phyloP scores from a whole-genome alignment of 2,329 filamentous ascomycete species.

The Stemphylium lycopersici region DNA sequence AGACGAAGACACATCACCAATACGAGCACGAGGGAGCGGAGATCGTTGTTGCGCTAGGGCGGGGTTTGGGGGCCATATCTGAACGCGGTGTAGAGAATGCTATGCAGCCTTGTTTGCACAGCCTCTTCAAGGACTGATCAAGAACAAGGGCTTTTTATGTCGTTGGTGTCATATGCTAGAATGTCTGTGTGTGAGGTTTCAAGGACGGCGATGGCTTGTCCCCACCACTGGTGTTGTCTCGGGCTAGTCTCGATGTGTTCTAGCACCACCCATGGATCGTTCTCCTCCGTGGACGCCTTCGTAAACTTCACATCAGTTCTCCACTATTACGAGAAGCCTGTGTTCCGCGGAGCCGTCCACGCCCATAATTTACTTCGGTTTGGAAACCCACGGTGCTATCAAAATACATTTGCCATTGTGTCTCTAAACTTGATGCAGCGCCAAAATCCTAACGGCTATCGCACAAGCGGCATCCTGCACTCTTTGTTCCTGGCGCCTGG shows the following conservation, averaged over 20 bases:
- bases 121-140: slow-evolving; percentile 4
- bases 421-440: no score
- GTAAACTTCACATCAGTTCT: no score
- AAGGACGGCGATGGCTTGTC: background rate
- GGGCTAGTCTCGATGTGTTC: background rate
- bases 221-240: background rate
- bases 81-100: background rate
- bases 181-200: background rate
- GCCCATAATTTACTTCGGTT: no score
- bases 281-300: no score
- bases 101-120: slow-evolving; percentile 9
- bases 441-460: no score
- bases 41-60: slow-evolving; percentile 5
- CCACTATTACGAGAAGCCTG: no score
- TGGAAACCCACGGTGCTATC: no score
- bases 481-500: no score
- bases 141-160: background rate
- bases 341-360: no score
- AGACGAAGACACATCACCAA: background rate
- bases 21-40: background rate
- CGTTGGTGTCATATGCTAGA: background rate
- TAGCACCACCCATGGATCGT: no score
- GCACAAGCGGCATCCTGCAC: no score
- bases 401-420: no score
- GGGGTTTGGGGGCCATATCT: slow-evolving; percentile 6